Base-by-base conservation (phyloP, 2,329 filamentous ascomycete genomes). In the Alternaria brassicicola region DNA sequence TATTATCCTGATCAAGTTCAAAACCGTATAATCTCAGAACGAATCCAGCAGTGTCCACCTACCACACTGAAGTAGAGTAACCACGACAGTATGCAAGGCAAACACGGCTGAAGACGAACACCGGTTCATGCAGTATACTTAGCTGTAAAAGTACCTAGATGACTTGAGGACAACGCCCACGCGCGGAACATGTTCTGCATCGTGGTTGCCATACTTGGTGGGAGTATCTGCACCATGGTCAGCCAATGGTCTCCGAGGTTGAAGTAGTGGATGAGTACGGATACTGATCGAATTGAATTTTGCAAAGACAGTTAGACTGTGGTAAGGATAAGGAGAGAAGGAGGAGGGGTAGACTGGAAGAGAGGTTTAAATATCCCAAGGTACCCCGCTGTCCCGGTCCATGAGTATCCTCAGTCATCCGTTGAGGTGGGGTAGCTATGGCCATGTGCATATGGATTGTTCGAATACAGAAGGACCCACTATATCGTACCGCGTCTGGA, bases 1-100 rank as follows among this genome's bases (percentile, higher is more conserved):
- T 92, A 95, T 95, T 94, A 94, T 93, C 92, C 90, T 92, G 91
- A 93, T 94, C 91, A 94, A 94, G 91, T 94, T 92, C 82, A 13
- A 84, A 83, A 89, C 92, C 91, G 91, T 95, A 90, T 95, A 88
- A 88, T 95, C 90, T 94, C 89, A 92, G 86, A 84, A 81, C 82
- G 79, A 80, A 72, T 69, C 70, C 65, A 69, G 59, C 47, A 48
- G 31, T 43, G 38, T 25, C 57, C 50, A 7, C 15, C 30, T 43
- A 17, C 19, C 47, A 35, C 19, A 41, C 26, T 38, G 46, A 41
- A 38, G 43, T 42, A 38, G 15, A 38, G 33, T 26, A 38, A 25
- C 43, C 26, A 49, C 57, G 50, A 57, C 38, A 46, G 45, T 46
- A 21, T 42, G 41, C 48, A 30, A 45, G 45, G 42, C 33, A 13